Percentiles rank a stretch among this genome's conserved stretches.
These are phyloP conservation scores for Geotrichum aggregatum DNA, from an alignment of 1,139 yeast species.

Conservation along the genomic window DNA sequence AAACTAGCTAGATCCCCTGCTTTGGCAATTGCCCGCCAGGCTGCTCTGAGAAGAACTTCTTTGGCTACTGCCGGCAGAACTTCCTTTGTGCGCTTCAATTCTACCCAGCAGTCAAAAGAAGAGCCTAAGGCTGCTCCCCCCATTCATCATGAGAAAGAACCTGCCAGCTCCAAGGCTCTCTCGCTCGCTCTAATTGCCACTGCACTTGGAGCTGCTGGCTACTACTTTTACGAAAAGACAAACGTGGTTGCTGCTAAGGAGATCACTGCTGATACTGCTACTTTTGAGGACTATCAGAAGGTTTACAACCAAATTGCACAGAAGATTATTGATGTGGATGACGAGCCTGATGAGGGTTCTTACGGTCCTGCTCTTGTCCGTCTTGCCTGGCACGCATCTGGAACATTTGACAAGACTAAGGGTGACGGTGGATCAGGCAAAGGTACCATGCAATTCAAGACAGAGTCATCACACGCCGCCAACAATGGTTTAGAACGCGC, in stretches of 20 bases:
- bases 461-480: constrained; percentile 65
- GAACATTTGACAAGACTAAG: constrained; percentile 58
- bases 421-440: constrained; percentile 75
- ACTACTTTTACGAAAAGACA: constrained; percentile 23
- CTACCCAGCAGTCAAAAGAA: constrained; percentile 20
- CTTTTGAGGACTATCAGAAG: constrained; percentile 59
- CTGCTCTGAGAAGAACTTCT: constrained; percentile 12
- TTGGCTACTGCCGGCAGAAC: constrained; percentile 14
- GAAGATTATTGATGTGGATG: constrained; percentile 63
- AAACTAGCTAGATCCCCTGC: constrained; percentile 21
- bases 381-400: constrained; percentile 73
- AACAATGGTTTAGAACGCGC: constrained; percentile 71
- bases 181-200: constrained; percentile 17
- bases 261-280: constrained; percentile 34
- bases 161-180: constrained; percentile 17
- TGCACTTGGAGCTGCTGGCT: constrained; percentile 21
- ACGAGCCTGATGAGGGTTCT: constrained; percentile 69
- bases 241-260: constrained; percentile 30
- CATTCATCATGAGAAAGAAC: constrained; percentile 3
- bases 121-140: constrained; percentile 22
- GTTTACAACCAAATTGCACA: constrained; percentile 78
- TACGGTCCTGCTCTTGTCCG: constrained; percentile 65
- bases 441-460: constrained; percentile 73
- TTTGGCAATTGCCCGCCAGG: constrained; percentile 11
- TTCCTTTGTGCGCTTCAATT: constrained; percentile 22